Evolutionary conservation across 345 rosid genomes (phyloP), one percentile per base, ranked within the genome.

Genomic region (Lumnitzera littorea): DNA sequence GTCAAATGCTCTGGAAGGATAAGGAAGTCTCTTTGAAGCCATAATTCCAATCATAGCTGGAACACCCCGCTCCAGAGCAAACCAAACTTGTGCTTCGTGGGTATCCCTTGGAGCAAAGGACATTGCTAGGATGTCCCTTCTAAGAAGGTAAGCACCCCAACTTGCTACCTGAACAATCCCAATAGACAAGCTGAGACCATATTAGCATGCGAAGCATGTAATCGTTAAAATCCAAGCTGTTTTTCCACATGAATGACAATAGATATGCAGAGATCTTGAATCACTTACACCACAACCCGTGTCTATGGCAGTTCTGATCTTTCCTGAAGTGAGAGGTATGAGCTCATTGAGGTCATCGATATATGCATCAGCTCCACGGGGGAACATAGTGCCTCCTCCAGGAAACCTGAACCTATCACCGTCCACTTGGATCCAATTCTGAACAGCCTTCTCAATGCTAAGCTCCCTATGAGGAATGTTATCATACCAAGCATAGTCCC

Each of bases 81-180:
- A 94, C 69, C 87, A 91, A 27, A 94, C 99, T 62, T 90, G 99
- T 23, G 99, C 96, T 79, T 94, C 97, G 36, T 90, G 99, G 12
- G 97, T 94, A 64, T 94, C 99, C 70, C 99, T 81, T 48, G 96
- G 99, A 13, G 99, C 99, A 77, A 94, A 86, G 41, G 97, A 94
- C 82, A 94, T 76, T 27, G 96, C 64, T 57, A 84, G 51, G 41
- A 94, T 78, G 66, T 88, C 80, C 81, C 97, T 85, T 73, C 74
- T 90, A 63, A 94, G 75, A 23, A 94, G 87, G 76, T 81, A 94
- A 15, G 99, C 97, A 43, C 97, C 97, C 73, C 86, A 94, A 77
- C 99, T 94, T 9, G 99, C 99, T 72, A 94, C 99, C 99, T 91
- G 55, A 59, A 43, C 50, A 53, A 58, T 24, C 54, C 63, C 50